These are phyloP conservation scores for Epichloe typhina DNA, from an alignment of 2,329 filamentous ascomycete species.

Conservation along the genomic window DNA sequence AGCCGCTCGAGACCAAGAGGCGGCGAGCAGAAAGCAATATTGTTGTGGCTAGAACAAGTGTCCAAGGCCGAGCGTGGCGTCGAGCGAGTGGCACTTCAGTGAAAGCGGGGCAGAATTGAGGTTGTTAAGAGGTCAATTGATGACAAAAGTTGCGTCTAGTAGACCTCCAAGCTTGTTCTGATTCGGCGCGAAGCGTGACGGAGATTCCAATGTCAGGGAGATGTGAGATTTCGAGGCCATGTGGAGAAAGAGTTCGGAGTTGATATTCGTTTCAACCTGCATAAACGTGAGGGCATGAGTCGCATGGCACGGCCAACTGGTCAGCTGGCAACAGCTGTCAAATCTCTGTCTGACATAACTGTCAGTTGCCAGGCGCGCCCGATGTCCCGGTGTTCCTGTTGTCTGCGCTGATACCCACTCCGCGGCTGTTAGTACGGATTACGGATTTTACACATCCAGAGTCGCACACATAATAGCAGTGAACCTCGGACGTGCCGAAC, in stretches of 20 bases:
- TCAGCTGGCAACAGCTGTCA: constrained; percentile 2
- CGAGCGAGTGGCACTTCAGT: not conserved
- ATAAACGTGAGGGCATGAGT: not conserved
- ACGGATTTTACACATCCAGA: not conserved
- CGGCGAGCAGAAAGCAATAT: not conserved
- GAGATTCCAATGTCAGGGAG: not conserved
- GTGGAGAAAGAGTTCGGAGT: not conserved
- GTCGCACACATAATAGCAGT: not conserved
- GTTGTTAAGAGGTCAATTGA: not conserved
- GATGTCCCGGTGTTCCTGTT: not conserved
- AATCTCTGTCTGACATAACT: not conserved
- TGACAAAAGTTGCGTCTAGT: not conserved
- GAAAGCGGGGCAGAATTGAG: constrained; percentile 3
- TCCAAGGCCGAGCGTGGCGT: constrained; percentile 2
- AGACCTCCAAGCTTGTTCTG: not conserved
- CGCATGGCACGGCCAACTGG: not conserved
- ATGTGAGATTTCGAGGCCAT: not conserved
- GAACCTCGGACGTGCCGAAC: not conserved
- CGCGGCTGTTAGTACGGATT: not conserved
- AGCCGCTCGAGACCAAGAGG: constrained; percentile 1
- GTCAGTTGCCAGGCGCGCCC: not conserved
- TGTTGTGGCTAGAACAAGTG: constrained; percentile 1
- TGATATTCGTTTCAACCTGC: not conserved
- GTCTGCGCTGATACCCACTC: not conserved
- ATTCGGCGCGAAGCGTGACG: not conserved